Evolutionary conservation across 2,329 filamentous ascomycete genomes (phyloP), one percentile per base, ranked within the genome.

Genomic region (Aspergillus fumigatus): DNA sequence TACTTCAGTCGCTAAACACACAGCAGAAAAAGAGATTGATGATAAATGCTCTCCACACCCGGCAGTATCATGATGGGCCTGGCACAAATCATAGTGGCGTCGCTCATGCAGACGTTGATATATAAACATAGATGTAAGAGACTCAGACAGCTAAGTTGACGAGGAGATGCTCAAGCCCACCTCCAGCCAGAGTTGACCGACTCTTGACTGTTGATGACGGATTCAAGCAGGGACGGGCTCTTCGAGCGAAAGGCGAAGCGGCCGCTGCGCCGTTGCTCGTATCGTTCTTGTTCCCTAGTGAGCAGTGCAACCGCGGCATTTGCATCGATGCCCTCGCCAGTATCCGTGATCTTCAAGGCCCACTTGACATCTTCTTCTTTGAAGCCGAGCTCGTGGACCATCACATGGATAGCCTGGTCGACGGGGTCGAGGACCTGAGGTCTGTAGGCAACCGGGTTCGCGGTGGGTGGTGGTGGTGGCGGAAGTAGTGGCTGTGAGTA

Each of bases 361-460:
- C 80, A 78, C 56, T 80, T 79, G 7, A 83, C 84, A 59, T 84
- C 77, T 19, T 78, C 76, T 17, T 79, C 72, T 7, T 76, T 76
- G 61, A 87, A 87, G 0, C 84, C 84, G 68, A 87, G 82, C 38
- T 84, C 80, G 4, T 71, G 62, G 10, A 85, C 81, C 55, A 87
- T 81, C 45, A 78, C 74, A 49, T 76, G 72, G 19, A 87, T 79
- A 0, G 84, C 84, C 48, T 77, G 75, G 50, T 85, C 83, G 14
- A 80, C 80, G 0, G 83, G 82, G 52, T 84, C 81, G 40, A 79
- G 61, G 67, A 81, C 60, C 62, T 71, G 67, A 1, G 65, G 64
- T 2, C 51, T 58, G 9, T 19, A 41, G 11, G 48, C 9, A 14
- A 8, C 26, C 3, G 55, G 26, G 40, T 29, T 40, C 11, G 8